Evolutionary conservation across 1,284 basidiomycete genomes (phyloP).

Genomic region (Grifola frondosa): DNA sequence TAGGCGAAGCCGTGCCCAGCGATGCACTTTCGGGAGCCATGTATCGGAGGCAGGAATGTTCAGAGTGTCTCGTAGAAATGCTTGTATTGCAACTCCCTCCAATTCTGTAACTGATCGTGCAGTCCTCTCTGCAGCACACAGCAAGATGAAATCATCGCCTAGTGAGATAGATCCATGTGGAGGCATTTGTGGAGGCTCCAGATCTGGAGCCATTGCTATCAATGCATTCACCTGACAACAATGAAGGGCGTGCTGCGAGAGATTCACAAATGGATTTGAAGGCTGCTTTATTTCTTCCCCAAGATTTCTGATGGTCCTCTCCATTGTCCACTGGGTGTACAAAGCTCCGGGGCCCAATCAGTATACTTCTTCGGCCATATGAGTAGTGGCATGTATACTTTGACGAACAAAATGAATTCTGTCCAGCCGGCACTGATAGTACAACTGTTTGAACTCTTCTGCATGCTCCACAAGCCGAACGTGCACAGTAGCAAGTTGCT

Average conservation of each 20-base stretch:
- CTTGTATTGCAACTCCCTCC: too few species aligned
- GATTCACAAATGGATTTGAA: conserved; percentile 23
- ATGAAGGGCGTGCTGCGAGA: conserved; percentile 16
- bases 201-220: conserved; percentile 16
- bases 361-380: conserved; percentile 14
- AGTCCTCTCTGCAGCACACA: not conserved
- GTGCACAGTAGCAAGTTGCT: conserved; percentile 12
- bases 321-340: conserved; percentile 25
- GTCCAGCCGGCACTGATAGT: conserved; percentile 16
- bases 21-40: not conserved
- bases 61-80: not conserved
- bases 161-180: conserved; percentile 9
- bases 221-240: conserved; percentile 22
- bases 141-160: conserved; percentile 9
- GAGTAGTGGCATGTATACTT: conserved; percentile 22
- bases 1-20: conserved; percentile 14
- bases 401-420: conserved; percentile 27
- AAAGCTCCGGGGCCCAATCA: conserved; percentile 19
- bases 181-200: not conserved
- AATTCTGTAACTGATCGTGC: not conserved
- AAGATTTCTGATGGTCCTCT: conserved; percentile 27
- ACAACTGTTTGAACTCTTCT: conserved; percentile 23
- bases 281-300: conserved; percentile 23
- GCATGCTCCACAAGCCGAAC: conserved; percentile 12
- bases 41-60: too few species aligned